Evolutionary conservation across 192 early-diverging fungal species (phyloP), one percentile per base, ranked within the genome.

Genomic region (Backusella parvicylindrica): DNA sequence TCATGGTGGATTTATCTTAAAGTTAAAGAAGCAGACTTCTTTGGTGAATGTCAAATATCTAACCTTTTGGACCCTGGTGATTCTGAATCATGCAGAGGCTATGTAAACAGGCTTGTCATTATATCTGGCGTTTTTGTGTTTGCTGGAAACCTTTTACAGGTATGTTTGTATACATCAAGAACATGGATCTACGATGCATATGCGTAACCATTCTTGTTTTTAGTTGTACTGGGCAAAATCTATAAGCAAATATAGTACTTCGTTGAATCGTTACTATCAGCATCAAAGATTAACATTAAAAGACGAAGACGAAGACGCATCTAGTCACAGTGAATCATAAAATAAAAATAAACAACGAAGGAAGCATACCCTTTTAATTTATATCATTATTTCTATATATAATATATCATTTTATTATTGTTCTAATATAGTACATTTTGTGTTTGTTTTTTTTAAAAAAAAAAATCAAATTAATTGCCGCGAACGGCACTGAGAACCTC

Each of bases 401-500:
- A 38, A 38, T 38, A 53, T 56, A 12, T 13, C 23, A 11, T 60
- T 60, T 60, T 60, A 60, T 60, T 60, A 60, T 60, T 60, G 26
- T 5, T 60, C 53, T 60, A 60, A 26, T 60, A 60, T 60, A 60
- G 28, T 60, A 60, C 53, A 60, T 28, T 60, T 60, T 53, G 50
- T 9, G n/a, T 11, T 60, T 60, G 43, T 47, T n/a, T 47, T 47
- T n/a, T 47, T n/a, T n/a, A n/a, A n/a, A n/a, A n/a, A n/a, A n/a
- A n/a, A n/a, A 47, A 47, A n/a, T 47, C 1, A 18, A 60, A 60
- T 13, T 79, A 79, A 21, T 79, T 75, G 60, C 78, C 78, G 33
- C 53, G 50, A 38, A 75, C 73, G 26, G 81, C 75, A 38, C 74
- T 70, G 35, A 79, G 73, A 21, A 97, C 94, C 81, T 97, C 94